These are phyloP conservation scores for Pyracantha coccinea DNA, from an alignment of 331 rosid species.

Conservation along the genomic window DNA sequence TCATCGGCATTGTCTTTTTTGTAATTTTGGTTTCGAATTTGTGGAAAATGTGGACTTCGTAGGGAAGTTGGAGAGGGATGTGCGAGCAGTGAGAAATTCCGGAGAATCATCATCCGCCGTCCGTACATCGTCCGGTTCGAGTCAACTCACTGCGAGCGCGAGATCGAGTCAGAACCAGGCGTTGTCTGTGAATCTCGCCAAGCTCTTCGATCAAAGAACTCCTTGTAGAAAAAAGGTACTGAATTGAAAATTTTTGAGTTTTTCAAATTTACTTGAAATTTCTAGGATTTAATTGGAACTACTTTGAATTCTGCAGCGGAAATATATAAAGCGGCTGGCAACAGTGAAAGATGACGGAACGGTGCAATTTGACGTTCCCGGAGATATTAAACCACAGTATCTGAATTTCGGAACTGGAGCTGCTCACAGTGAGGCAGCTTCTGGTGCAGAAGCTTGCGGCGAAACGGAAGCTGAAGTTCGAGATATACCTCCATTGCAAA, in stretches of 20 bases:
- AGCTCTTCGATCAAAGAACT: constrained; percentile 51
- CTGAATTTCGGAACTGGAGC: constrained; percentile 30
- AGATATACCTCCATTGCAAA: constrained; percentile 52
- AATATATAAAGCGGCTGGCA: constrained; percentile 42
- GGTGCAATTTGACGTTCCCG: constrained; percentile 59
- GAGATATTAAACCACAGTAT: constrained; percentile 27
- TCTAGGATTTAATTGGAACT: not conserved
- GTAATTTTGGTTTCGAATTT: not conserved
- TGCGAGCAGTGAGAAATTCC: constrained; percentile 8
- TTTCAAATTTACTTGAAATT: not conserved
- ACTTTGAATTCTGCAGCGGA: constrained; percentile 34
- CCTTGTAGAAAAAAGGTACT: constrained; percentile 67
- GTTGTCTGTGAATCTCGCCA: constrained; percentile 13
- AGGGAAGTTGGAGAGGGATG: constrained; percentile 36
- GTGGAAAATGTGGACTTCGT: not conserved
- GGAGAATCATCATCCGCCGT: constrained; percentile 4
- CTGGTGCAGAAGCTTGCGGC: constrained; percentile 17
- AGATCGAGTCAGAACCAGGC: constrained; percentile 19
- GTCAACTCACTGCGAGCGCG: constrained; percentile 1
- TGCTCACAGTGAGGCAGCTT: constrained; percentile 5
- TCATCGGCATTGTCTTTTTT: not conserved
- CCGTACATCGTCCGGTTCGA: constrained; percentile 14
- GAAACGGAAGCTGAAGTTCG: constrained; percentile 9
- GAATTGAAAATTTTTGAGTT: not conserved
- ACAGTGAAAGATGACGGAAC: constrained; percentile 65